Base-by-base conservation (phyloP, 1,284 basidiomycete genomes). In the Trametes pubescens region DNA sequence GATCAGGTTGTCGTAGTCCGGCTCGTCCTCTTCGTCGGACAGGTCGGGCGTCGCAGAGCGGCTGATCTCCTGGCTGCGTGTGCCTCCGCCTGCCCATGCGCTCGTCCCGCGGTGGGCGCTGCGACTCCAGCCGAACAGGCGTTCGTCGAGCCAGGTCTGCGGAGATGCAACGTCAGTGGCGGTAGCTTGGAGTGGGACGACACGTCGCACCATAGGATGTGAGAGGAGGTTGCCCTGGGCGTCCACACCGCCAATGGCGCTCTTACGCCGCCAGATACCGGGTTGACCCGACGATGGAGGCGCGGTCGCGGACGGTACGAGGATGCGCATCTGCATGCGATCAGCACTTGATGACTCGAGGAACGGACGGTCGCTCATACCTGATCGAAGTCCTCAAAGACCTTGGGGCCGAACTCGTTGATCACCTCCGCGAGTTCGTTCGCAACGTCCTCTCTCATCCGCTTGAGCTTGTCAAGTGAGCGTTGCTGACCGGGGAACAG, bases 401-500 rank as follows among this genome's bases (percentile, higher is more conserved):
- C 72, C 70, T 91, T 85, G 0, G 96, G 96, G 2, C 95, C 96
- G 71, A 94, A 93, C 75, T 94, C 89, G 75, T 95, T 94, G 73
- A 99, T 98, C 26, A 97, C 83, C 54, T 89, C 89, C 22, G 90
- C 92, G 24, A 99, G 88, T 78, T 99, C 94, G 71, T 94, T 93
- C 1, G 95, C 85, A 35, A 99, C 86, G 47, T 88, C 83, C 57
- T 89, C 82, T 57, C 98, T 87, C 84, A 90, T 94, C 22, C 84
- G 81, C 75, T 95, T 94, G 49, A 99, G 81, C 69, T 87, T 87
- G 67, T 93, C 85, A 10, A 99, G 86, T 47, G 92, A 92, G 55
- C 88, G 86, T 74, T 96, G 93, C 76, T 98, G 96, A 38, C 96
- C 95, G 6, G 98, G 97, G 65, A 96, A 83, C 40, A 99, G 82